These are phyloP conservation scores for Monilinia fructicola DNA, from an alignment of 2,329 filamentous ascomycete genomes.

Conservation along the genomic window DNA sequence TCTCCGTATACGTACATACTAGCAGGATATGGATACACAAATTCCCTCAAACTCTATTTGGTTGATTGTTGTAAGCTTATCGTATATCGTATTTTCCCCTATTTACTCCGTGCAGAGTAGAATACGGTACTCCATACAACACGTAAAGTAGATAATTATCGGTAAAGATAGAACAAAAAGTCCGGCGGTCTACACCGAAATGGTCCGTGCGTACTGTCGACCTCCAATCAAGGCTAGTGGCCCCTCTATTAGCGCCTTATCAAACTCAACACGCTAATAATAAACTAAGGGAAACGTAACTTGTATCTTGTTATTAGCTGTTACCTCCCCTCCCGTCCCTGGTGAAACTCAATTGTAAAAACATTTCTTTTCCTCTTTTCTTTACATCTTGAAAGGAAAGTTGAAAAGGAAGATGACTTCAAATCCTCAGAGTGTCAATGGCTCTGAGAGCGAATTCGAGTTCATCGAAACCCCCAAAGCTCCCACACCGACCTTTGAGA, in stretches of 20 bases:
- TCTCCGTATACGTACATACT: too few relatives aligned
- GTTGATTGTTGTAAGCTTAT: not conserved
- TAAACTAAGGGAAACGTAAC: conserved; percentile 4
- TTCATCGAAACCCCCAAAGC: conserved; percentile 60
- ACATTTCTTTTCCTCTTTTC: conserved; percentile 23
- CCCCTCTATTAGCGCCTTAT: conserved; percentile 7
- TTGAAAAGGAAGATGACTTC: conserved; percentile 46
- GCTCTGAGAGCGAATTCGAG: conserved; percentile 59
- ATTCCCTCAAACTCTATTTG: too few relatives aligned
- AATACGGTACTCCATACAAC: not conserved
- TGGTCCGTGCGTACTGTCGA: not conserved
- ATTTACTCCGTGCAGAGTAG: too few relatives aligned
- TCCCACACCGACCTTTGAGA: conserved; percentile 50
- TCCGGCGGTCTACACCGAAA: not conserved
- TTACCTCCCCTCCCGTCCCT: not conserved
- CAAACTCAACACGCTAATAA: conserved; percentile 11
- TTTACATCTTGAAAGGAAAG: conserved; percentile 25
- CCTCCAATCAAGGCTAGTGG: conserved; percentile 2
- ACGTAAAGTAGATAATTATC: not conserved
- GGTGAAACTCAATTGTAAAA: conserved; percentile 10
- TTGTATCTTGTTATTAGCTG: conserved; percentile 2
- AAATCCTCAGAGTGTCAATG: conserved; percentile 49
- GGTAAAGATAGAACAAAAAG: not conserved
- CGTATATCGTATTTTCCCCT: not conserved
- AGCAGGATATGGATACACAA: too few relatives aligned